Percentiles rank a stretch among this genome's conserved stretches.
Evolutionary conservation across 2,329 filamentous ascomycete species (phyloP).

Genomic region (Thelonectria blattea): DNA sequence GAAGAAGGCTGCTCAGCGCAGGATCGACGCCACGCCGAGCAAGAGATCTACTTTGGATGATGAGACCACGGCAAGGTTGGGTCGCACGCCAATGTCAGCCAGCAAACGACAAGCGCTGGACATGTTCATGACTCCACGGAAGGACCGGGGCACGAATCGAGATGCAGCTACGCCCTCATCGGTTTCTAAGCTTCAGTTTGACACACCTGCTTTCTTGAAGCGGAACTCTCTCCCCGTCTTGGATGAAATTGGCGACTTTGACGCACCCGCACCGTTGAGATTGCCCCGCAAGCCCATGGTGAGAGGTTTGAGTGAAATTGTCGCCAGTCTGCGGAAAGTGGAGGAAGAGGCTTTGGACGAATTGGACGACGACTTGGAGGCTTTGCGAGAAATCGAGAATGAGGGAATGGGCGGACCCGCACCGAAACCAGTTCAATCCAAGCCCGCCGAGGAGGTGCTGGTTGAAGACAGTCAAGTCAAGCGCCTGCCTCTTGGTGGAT

Average conservation of each 20-base stretch:
- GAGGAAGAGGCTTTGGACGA: constrained; percentile 67
- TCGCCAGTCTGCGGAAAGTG: constrained; percentile 71
- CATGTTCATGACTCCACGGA: constrained; percentile 69
- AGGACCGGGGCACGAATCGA: constrained; percentile 50
- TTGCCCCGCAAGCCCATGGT: constrained; percentile 67
- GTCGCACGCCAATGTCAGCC: constrained; percentile 59
- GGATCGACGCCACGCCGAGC: constrained; percentile 52
- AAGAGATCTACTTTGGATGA: constrained; percentile 47
- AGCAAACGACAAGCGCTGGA: constrained; percentile 68
- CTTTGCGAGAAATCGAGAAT: constrained; percentile 72
- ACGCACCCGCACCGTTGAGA: constrained; percentile 55
- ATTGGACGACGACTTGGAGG: constrained; percentile 73
- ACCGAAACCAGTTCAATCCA: constrained; percentile 30
- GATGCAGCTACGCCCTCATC: constrained; percentile 55
- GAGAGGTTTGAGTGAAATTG: constrained; percentile 75
- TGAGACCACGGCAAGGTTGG: constrained; percentile 43
- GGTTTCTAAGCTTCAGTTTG: constrained; percentile 63
- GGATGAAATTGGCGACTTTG: constrained; percentile 61
- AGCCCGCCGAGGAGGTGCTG: constrained; percentile 45
- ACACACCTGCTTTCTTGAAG: constrained; percentile 75
- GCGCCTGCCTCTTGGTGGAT: constrained; percentile 61
- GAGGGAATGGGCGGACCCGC: constrained; percentile 42
- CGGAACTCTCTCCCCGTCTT: constrained; percentile 55
- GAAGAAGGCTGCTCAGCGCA: constrained; percentile 29
- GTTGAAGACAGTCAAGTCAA: constrained; percentile 52